Percentiles rank a stretch among this genome's conserved stretches.
Conservation (phyloP, 2,329 filamentous ascomycete genomes). For the Chrysosporium keratinophilum region DNA sequence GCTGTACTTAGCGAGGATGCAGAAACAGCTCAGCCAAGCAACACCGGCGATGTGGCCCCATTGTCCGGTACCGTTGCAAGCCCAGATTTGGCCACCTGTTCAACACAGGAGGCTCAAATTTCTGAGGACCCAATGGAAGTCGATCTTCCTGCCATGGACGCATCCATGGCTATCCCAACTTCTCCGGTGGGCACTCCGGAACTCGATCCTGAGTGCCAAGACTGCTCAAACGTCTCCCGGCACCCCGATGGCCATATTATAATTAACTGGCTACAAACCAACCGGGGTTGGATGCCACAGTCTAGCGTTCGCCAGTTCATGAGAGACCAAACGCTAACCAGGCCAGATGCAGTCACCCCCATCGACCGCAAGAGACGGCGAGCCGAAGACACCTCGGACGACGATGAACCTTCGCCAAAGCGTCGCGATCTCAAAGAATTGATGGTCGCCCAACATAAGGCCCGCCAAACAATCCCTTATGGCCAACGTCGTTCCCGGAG, state of each 20-base stretch:
- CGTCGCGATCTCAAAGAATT: slow-evolving; percentile 2
- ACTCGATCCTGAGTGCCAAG: slow-evolving; percentile 8
- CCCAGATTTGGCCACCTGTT: background rate
- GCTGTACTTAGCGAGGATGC: background rate
- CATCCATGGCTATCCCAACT: slow-evolving; percentile 6
- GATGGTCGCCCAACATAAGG: slow-evolving; percentile 10
- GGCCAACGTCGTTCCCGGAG: slow-evolving; percentile 25
- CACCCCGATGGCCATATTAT: slow-evolving; percentile 14
- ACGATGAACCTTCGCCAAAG: slow-evolving; percentile 1
- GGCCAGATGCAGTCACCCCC: background rate
- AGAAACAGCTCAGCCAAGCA: background rate
- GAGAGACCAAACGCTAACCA: background rate
- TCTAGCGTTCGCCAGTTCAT: background rate
- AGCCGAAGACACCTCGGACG: background rate
- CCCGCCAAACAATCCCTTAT: slow-evolving; percentile 19
- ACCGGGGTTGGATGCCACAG: background rate
- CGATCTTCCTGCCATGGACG: background rate
- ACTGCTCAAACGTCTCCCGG: slow-evolving; percentile 11
- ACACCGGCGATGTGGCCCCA: background rate
- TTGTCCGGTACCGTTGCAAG: background rate
- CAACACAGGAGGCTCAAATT: background rate
- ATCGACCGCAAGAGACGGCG: slow-evolving; percentile 5
- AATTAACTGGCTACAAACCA: background rate
- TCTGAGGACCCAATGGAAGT: background rate
- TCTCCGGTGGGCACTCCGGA: background rate